Conservation (phyloP, 345 rosid species). For the Ricinus communis region DNA sequence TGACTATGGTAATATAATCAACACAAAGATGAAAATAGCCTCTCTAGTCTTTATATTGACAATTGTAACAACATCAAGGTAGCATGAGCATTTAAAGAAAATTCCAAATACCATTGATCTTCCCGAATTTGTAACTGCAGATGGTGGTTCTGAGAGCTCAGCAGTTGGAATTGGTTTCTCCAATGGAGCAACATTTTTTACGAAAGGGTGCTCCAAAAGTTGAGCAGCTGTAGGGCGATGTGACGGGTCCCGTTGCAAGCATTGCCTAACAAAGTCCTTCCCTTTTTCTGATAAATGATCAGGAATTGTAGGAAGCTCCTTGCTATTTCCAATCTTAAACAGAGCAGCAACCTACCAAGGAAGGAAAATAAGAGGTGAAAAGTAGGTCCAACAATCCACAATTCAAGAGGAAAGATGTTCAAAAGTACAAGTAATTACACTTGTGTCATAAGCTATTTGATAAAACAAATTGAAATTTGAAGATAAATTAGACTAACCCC, state of each 20-base stretch:
- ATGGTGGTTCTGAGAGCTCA: slow-evolving; percentile 43
- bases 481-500: slow-evolving; percentile 50
- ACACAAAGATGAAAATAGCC: not conserved
- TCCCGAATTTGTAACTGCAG: slow-evolving; percentile 44
- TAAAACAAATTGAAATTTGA: not conserved
- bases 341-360: slow-evolving; percentile 45
- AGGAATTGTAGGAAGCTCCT: slow-evolving; percentile 73
- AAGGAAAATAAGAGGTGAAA: not conserved
- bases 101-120: slow-evolving; percentile 52
- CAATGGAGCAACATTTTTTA: slow-evolving; percentile 49
- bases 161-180: slow-evolving; percentile 46
- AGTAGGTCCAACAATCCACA: slow-evolving; percentile 7
- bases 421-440: not conserved
- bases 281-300: slow-evolving; percentile 65
- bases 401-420: not conserved
- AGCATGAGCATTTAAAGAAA: not conserved
- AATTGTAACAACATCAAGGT: not conserved
- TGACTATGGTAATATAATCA: not conserved
- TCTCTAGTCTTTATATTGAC: not conserved
- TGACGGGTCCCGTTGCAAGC: slow-evolving; percentile 62
- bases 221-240: slow-evolving; percentile 56
- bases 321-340: slow-evolving; percentile 81
- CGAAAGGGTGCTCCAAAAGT: slow-evolving; percentile 65
- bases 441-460: not conserved
- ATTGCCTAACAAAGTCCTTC: slow-evolving; percentile 58